phyloP scores from a whole-genome alignment of 1,284 basidiomycete genomes.

The Volvariella surrecta region DNA sequence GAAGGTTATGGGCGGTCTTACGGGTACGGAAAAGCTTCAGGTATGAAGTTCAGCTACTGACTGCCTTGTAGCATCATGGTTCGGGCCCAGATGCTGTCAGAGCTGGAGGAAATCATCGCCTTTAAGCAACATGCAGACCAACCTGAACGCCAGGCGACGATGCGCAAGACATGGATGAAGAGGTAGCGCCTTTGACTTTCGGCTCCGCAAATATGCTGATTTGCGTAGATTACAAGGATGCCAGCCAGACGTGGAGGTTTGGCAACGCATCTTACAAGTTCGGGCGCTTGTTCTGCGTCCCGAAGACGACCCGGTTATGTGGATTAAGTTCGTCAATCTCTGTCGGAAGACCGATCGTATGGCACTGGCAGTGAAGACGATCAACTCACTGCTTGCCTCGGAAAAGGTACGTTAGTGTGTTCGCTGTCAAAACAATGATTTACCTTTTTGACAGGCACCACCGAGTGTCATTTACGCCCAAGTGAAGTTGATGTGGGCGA shows the following conservation, averaged over 20 bases:
- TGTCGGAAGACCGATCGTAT: conserved; percentile 44
- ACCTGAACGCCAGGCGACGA: conserved; percentile 80
- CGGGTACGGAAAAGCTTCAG: conserved; percentile 47
- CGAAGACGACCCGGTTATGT: conserved; percentile 93
- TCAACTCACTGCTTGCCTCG: conserved; percentile 81
- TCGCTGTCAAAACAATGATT: too few species aligned
- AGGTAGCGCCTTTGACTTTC: conserved; percentile 38
- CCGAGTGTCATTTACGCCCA: conserved; percentile 97
- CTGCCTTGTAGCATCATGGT: conserved; percentile 72
- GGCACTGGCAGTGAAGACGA: conserved; percentile 93
- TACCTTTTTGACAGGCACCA: conserved; percentile 53
- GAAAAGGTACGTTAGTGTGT: conserved; percentile 35
- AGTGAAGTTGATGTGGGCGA: conserved; percentile 96
- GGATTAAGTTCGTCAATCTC: conserved; percentile 65
- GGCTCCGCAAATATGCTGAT: not conserved
- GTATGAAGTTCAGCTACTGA: conserved; percentile 1
- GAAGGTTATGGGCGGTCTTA: conserved; percentile 97
- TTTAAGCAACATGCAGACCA: conserved; percentile 96
- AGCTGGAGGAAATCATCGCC: conserved; percentile 95
- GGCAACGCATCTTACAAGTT: conserved; percentile 97
- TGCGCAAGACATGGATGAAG: conserved; percentile 94
- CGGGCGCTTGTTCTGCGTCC: conserved; percentile 91
- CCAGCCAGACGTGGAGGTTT: conserved; percentile 97
- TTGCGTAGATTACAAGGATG: conserved; percentile 79
- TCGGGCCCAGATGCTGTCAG: conserved; percentile 97